phyloP scores from a whole-genome alignment of 2,329 filamentous ascomycete species.

The Verticillium tricorpus region DNA sequence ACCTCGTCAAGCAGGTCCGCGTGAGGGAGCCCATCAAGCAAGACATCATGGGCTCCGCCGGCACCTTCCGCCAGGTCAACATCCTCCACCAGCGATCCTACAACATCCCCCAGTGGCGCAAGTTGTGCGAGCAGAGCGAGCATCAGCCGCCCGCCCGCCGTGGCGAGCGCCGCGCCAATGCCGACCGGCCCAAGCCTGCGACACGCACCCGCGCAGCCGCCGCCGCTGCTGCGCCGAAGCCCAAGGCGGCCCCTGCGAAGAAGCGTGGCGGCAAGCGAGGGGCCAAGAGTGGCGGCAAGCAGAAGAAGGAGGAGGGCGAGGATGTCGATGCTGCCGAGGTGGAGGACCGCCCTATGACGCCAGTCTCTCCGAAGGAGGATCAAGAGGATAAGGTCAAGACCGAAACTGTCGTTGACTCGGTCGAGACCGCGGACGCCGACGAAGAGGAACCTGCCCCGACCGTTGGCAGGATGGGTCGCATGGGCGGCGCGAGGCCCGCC shows the following conservation, averaged over 20 bases:
- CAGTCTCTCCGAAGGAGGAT: conserved; percentile 40
- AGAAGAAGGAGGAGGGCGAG: conserved; percentile 29
- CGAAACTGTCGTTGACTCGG: conserved; percentile 10
- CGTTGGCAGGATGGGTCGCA: conserved; percentile 31
- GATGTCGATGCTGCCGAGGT: conserved; percentile 31
- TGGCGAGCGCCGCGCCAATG: conserved; percentile 69
- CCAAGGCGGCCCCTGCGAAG: conserved; percentile 27
- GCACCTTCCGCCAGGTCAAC: conserved; percentile 94
- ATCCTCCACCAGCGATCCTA: conserved; percentile 95
- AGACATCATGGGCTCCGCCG: conserved; percentile 93
- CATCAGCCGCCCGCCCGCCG: conserved; percentile 91
- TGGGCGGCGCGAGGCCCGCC: conserved; percentile 43
- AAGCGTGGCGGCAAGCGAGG: conserved; percentile 30
- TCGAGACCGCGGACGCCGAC: conserved; percentile 25
- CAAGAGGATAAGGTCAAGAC: conserved; percentile 10
- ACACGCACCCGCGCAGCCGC: conserved; percentile 21
- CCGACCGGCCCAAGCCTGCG: conserved; percentile 44
- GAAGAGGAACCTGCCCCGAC: conserved; percentile 30
- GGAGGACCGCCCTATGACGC: conserved; percentile 54
- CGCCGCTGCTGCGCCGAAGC: conserved; percentile 9
- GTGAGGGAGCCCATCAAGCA: conserved; percentile 98
- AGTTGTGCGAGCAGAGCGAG: conserved; percentile 88
- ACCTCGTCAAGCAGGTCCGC: conserved; percentile 83
- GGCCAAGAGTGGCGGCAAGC: conserved; percentile 31
- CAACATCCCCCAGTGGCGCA: conserved; percentile 93